A percentile compares a stretch with the other conserved stretches of the same genome.
phyloP scores from a whole-genome alignment of 2,329 filamentous ascomycete genomes.

The Sporothrix schenckii region DNA sequence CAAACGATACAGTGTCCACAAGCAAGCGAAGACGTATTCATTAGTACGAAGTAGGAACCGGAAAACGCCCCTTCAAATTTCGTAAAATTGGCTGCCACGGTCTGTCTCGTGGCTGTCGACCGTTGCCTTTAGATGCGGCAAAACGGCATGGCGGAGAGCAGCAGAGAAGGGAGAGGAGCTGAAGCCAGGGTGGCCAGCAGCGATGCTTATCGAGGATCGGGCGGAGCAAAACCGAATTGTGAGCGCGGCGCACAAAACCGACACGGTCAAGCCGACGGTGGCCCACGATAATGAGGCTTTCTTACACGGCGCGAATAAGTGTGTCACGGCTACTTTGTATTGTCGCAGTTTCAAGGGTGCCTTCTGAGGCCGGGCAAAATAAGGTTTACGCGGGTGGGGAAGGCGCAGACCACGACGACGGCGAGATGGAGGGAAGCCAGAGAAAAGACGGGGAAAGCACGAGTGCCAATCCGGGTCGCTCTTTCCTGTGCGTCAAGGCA shows the following conservation, averaged over 20 bases:
- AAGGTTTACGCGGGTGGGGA: slow-evolving; percentile 28
- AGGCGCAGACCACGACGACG: slow-evolving; percentile 13
- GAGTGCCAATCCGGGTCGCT: neutral
- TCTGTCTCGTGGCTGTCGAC: slow-evolving; percentile 17
- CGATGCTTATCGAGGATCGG: neutral
- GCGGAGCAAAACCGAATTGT: slow-evolving; percentile 12
- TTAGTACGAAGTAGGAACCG: neutral
- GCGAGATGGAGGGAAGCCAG: slow-evolving; percentile 14
- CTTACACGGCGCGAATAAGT: neutral
- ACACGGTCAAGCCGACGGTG: neutral
- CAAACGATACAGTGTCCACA: slow-evolving; percentile 16
- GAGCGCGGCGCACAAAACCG: neutral
- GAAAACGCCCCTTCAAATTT: slow-evolving; percentile 23
- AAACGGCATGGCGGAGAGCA: slow-evolving; percentile 10
- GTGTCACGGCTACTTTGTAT: slow-evolving; percentile 14
- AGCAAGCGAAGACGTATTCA: neutral
- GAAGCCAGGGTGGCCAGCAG: slow-evolving; percentile 15
- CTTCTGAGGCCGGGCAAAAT: slow-evolving; percentile 27
- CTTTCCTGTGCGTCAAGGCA: slow-evolving; percentile 21
- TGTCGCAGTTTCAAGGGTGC: slow-evolving; percentile 28
- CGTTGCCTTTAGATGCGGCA: neutral
- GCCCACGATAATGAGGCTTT: neutral
- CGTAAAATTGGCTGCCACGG: slow-evolving; percentile 17
- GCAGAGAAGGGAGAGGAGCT: slow-evolving; percentile 9
- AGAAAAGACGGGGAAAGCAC: slow-evolving; percentile 19